These are phyloP conservation scores for Pestalotiopsis sp. DNA, from an alignment of 2,329 filamentous ascomycete species.

Conservation along the genomic window DNA sequence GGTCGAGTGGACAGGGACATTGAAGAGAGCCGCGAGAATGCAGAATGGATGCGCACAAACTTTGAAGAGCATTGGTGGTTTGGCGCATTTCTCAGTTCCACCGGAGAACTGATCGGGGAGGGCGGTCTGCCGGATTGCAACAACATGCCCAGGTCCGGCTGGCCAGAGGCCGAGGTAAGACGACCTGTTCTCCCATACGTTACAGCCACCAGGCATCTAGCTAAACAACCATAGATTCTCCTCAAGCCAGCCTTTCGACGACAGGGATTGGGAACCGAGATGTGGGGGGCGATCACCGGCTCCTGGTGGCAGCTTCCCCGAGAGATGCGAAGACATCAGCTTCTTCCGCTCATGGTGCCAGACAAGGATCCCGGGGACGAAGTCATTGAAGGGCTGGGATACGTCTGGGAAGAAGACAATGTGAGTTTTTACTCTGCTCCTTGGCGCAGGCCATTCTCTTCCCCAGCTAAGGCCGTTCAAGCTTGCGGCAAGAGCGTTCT, in stretches of 20 bases:
- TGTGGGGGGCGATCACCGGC: background rate
- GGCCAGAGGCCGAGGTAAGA: background rate
- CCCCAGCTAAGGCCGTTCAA: rapidly evolving
- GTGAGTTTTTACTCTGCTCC: background rate
- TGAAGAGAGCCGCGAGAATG: background rate
- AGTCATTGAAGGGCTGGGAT: background rate
- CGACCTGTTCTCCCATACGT: background rate
- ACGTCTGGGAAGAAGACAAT: background rate
- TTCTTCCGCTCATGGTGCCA: background rate
- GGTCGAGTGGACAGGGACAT: background rate
- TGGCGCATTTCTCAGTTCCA: background rate
- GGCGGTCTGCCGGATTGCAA: background rate
- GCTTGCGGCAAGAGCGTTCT: background rate
- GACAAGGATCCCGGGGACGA: background rate
- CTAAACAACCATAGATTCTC: background rate
- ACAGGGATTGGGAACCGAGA: background rate
- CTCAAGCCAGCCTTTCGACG: background rate
- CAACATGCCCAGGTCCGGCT: background rate
- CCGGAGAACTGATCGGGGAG: background rate
- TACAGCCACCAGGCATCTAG: background rate
- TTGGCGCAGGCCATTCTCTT: rapidly evolving
- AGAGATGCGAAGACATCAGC: background rate
- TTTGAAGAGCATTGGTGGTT: background rate
- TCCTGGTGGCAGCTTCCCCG: background rate
- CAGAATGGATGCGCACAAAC: background rate